Base-by-base conservation (phyloP, 2,329 filamentous ascomycete genomes). In the Saccharata proteae region DNA sequence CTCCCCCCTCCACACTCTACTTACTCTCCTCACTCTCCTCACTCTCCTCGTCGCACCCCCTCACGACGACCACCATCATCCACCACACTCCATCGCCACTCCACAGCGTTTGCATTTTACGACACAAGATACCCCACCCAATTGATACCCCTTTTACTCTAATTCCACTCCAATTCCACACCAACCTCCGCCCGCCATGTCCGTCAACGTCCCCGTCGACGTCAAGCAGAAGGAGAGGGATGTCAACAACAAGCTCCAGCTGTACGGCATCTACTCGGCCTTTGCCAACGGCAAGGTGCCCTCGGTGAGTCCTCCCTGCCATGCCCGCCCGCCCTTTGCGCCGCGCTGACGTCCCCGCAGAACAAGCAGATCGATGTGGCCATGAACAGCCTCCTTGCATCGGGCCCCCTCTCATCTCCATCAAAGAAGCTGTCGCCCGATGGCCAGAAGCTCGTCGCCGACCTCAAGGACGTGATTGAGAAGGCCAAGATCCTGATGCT, bases 331-430 rank as follows among this genome's bases (percentile, higher is more conserved):
- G 15, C 26, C 5, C 15, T 23, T 15, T 15, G 14, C 15, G 20
- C 22, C 8, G 13, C 14, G 15, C 39, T 45, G 32, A 47, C 34
- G 6, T 14, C 13, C 15, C 29, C 27, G 37, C 47, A 84, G 79
- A 94, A 94, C 59, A 82, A 88, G 47, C 86, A 94, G 64, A 92
- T 94, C 55, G 90, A 96, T 62, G 69, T 94, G 29, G 86, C 90
- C 16, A 61, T 98, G 53, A 96, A 92, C 69, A 90, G 80, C 53
- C 80, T 84, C 45, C 67, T 94, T 30, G 66, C 67, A 19, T 86
- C 80, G 43, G 75, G 71, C 51, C 65, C 74, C 6, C 63, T 96
- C 16, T 59, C 72, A 3, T 72, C 61, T 15, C 85, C 86, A 5
- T 79, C 82, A 1, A 62, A 69, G 38, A 78, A 79, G 52, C 76